Conservation (phyloP, 345 rosid genomes). For the Salix exigua region DNA sequence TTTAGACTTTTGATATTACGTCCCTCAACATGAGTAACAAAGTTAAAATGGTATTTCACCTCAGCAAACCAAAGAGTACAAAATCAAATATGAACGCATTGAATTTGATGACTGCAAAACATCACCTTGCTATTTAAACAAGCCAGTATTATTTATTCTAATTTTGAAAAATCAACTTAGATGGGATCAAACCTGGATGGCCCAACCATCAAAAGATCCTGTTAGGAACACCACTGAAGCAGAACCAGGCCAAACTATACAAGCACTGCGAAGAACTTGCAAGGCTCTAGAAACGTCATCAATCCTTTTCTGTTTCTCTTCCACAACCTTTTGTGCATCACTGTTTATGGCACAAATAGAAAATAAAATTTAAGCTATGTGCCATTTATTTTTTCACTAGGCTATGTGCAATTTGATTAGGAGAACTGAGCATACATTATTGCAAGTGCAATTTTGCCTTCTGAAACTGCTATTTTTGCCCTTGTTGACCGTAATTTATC, state of each 20-base stretch:
- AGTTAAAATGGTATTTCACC: neutral
- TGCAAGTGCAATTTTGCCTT: conserved; percentile 89
- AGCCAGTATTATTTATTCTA: neutral
- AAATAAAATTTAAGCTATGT: conserved; percentile 2
- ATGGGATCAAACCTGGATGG: conserved; percentile 59
- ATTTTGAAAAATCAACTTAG: neutral
- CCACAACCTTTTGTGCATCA: conserved; percentile 62
- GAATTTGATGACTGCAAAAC: neutral
- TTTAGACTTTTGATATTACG: neutral
- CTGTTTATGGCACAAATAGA: conserved; percentile 33
- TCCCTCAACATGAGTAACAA: neutral
- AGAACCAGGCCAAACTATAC: conserved; percentile 78
- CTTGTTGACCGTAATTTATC: conserved; percentile 70
- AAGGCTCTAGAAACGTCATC: conserved; percentile 63
- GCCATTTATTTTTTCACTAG: neutral
- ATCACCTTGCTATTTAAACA: neutral
- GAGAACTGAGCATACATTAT: conserved; percentile 43
- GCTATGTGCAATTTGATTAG: conserved; percentile 2
- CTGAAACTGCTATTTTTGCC: conserved; percentile 74
- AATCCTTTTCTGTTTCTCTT: conserved; percentile 67
- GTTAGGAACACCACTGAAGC: conserved; percentile 78
- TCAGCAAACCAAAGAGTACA: neutral
- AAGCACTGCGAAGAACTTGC: conserved; percentile 56
- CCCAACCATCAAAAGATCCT: conserved; percentile 96
- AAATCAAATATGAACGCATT: neutral